A percentile compares a stretch with the other conserved stretches of the same genome.
Conservation (phyloP, 2,329 filamentous ascomycete genomes). For the Trichoderma sp. region DNA sequence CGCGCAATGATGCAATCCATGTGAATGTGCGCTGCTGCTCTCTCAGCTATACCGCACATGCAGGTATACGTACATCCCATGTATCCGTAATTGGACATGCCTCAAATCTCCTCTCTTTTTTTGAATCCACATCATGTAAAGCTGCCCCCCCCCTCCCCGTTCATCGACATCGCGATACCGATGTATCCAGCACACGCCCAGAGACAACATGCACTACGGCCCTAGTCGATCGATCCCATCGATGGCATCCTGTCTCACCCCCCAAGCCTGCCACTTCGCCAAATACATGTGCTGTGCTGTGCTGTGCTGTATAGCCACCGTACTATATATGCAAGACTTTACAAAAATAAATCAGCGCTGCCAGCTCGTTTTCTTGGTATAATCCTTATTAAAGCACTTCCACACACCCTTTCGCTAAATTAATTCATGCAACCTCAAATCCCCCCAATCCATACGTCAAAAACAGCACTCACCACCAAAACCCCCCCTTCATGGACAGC, state of each 20-base stretch:
- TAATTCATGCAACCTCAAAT: neutral
- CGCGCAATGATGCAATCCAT: neutral
- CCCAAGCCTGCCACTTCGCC: neutral
- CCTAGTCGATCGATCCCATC: slow-evolving; percentile 10
- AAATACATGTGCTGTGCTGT: neutral
- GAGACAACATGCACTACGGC: neutral
- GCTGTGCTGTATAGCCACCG: neutral
- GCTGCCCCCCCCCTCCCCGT: neutral
- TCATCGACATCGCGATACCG: neutral
- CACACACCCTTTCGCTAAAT: neutral
- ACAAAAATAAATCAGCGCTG: neutral
- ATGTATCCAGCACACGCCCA: slow-evolving; percentile 10
- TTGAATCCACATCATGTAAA: neutral
- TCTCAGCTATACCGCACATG: neutral
- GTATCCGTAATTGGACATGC: neutral
- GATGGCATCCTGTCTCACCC: neutral
- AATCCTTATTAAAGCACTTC: neutral
- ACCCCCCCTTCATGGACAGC: neutral
- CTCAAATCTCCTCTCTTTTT: neutral
- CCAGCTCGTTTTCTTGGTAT: neutral
- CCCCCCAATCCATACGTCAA: neutral
- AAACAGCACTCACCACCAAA: neutral
- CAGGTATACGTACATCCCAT: no score
- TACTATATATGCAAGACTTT: neutral
- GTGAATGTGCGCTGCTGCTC: neutral